Conservation (phyloP, 441 rosid genomes). For the Flueggea neowawraea region DNA sequence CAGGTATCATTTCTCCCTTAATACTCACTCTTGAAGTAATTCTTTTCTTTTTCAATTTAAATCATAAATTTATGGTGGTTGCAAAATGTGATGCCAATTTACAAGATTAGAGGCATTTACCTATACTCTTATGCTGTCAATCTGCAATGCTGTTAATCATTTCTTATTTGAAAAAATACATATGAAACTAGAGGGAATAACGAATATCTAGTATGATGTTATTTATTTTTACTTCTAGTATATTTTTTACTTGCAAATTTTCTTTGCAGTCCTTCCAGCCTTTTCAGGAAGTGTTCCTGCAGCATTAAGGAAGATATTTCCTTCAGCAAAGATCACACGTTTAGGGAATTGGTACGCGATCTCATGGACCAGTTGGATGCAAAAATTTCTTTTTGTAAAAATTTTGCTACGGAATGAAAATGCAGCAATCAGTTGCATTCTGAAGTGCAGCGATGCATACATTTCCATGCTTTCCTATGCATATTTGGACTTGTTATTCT, state of each 20-base stretch:
- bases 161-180: neutral
- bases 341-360: constrained; percentile 66
- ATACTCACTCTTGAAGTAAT: constrained; percentile 65
- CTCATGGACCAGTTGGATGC: constrained; percentile 1
- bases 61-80: neutral
- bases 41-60: neutral
- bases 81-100: neutral
- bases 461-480: too few relatives aligned
- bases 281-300: constrained; percentile 79
- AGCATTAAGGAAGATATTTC: constrained; percentile 43
- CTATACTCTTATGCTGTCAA: neutral
- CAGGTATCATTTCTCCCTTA: constrained; percentile 66
- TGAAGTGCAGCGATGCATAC: too few relatives aligned
- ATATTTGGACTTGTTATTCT: too few relatives aligned
- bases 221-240: neutral
- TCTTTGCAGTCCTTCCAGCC: constrained; percentile 64
- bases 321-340: constrained; percentile 64
- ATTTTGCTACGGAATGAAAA: too few relatives aligned
- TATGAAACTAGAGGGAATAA: neutral
- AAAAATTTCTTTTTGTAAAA: neutral
- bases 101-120: neutral
- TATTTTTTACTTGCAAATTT: constrained; percentile 9
- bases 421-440: too few relatives aligned
- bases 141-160: neutral
- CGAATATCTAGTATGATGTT: neutral